Base-by-base conservation (phyloP, 2,329 filamentous ascomycete species). In the Penicillium capsulatum region DNA sequence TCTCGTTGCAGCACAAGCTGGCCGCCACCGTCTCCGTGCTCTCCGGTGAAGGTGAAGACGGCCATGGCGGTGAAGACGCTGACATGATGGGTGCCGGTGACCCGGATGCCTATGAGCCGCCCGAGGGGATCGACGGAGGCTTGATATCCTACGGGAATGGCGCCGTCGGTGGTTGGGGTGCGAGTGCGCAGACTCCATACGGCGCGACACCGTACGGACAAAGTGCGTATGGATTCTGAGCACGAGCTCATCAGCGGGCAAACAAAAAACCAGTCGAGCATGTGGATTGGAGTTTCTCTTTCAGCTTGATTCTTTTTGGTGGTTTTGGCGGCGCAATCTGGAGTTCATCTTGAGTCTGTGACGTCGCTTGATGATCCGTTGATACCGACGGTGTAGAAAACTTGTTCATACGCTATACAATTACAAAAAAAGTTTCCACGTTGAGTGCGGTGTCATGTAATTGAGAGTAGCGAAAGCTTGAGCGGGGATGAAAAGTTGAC, bases 1-100 rank as follows among this genome's bases (percentile, higher is more conserved):
- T 84, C 48, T 84, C 88, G 17, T 72, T 98, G 40, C 92, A 97
- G 64, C 79, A 84, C 52, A 98, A 98, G 70, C 79, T 98, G 24
- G 92, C 90, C 2, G 76, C 75, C 3, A 78, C 96, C 27, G 83
- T 95, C 45, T 73, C 79, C 44, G 77, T 79, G 20, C 66, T 84
- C 51, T 74, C 76, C 38, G 77, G 69, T 47, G 67, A 67, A 32
- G 75, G 77, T 36, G 74, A 72, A 26, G 79, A 79, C 43, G 74
- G 65, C 30, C 66, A 74, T 48, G 78, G 75, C 46, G 58, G 66
- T 37, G 65, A 69, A 42, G 63, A 70, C 55, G 58, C 71, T 52
- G 63, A 66, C 16, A 64, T 67, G 63, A 64, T 63, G 56, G 82
- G 73, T 68, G 64, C 59, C 8, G 61, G 66, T 33, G 74, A 71